Base-by-base conservation (phyloP, 257 asterid species). In the Nicotiana obtusifolia region DNA sequence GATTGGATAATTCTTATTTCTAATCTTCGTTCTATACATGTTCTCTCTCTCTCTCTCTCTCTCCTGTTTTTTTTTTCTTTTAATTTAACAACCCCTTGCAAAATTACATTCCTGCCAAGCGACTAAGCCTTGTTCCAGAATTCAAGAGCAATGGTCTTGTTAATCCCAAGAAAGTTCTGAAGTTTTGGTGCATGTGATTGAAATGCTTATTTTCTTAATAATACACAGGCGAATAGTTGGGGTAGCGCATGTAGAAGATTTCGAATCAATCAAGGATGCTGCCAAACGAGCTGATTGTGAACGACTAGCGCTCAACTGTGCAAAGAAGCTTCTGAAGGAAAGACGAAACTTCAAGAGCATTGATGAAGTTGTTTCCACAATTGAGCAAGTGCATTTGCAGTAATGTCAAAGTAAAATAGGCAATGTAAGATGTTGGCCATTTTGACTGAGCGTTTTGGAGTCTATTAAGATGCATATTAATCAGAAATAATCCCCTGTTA, bases 151-250 rank as follows among this genome's bases (percentile, higher is more conserved):
- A 20, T 71, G 20, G 13, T 5, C 19, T 68, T 69, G n/a, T 41
- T 41, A 41, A 71, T 41, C 59, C 78, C 59, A 44, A 44, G 35
- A 71, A 13, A 41, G 78, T 11, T 41, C 59, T 47, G 22, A 24
- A 73, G 15, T 47, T 13, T 73, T 47, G 41, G 24, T 47, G 79
- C 79, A 47, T 24, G 75, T 79, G 33, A 83, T 53, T 35, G n/a
- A 67, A 30, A 17, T 1, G 47, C 41, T 47, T 73, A 6, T 31
- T 68, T 77, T 49, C 81, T 79, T 60, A 85, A 13, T 81, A 77
- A 28, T 84, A 71, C 73, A 76, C 88, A 95, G 99, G 98, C 88
- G 99, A 86, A 91, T 94, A 69, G 98, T 95, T 61, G 99, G 99
- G 77, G 97, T 94, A 49, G 97, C 97, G 82, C 99, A 95, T 71